phyloP scores from a whole-genome alignment of 306 rosid species.

The Gastrolobium bilobum region DNA sequence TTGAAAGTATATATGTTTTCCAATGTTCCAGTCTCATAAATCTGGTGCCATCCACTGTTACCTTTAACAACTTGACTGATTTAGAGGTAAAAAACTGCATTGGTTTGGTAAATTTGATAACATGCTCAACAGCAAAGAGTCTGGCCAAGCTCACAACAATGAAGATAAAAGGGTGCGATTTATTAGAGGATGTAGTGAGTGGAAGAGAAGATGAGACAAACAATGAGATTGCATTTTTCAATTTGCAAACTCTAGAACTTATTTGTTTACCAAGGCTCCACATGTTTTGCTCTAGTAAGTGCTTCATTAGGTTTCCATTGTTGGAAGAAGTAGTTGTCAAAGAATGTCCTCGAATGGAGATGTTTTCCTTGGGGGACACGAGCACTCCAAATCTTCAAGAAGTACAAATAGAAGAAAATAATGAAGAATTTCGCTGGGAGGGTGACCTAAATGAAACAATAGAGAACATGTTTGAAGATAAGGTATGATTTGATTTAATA shows the following conservation, averaged over 20 bases:
- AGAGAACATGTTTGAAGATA: no score
- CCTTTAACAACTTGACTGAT: constrained; percentile 1
- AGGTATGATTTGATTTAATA: background rate
- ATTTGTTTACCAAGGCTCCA: background rate
- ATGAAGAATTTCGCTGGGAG: background rate
- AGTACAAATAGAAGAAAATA: background rate
- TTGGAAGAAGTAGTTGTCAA: background rate
- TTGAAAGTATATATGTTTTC: background rate
- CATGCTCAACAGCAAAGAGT: no score
- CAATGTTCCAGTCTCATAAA: constrained; percentile 5
- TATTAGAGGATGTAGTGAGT: no score
- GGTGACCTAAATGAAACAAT: no score
- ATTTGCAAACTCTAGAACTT: no score
- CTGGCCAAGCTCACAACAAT: no score
- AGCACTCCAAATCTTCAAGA: constrained; percentile 5
- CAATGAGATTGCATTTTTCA: no score
- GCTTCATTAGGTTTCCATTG: background rate
- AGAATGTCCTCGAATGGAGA: background rate
- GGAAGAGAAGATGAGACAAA: no score
- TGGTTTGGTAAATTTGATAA: background rate
- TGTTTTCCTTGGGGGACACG: background rate
- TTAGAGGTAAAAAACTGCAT: background rate
- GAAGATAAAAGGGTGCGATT: no score
- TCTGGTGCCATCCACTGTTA: background rate
- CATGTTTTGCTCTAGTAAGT: background rate